Evolutionary conservation across 1,284 basidiomycete genomes (phyloP).

Genomic region (Tylopilus sp.): DNA sequence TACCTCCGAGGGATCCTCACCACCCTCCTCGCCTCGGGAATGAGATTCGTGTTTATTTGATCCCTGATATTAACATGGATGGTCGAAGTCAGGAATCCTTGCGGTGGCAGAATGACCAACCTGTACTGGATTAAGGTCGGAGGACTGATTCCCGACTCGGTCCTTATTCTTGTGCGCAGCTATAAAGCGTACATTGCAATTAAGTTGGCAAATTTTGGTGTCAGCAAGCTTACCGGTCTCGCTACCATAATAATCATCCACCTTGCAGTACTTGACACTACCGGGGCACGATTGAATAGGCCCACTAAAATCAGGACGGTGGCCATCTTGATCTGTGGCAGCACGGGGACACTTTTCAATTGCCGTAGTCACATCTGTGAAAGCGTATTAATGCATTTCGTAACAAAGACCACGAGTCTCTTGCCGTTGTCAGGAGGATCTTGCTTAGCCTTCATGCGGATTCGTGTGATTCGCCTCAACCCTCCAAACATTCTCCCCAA

Average conservation of each 20-base stretch:
- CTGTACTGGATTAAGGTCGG: too few relatives aligned
- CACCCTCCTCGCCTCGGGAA: too few relatives aligned
- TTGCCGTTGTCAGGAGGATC: slow-evolving; percentile 5
- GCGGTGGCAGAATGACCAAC: too few relatives aligned
- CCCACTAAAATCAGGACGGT: background rate
- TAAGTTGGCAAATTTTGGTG: too few relatives aligned
- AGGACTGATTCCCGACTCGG: background rate
- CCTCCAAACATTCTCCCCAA: background rate
- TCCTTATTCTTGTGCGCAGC: background rate
- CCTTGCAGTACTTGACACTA: slow-evolving; percentile 16
- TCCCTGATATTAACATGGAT: too few relatives aligned
- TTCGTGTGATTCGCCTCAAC: background rate
- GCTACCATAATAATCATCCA: slow-evolving; percentile 7
- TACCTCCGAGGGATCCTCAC: too few relatives aligned
- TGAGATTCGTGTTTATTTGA: too few relatives aligned
- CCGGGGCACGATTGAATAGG: background rate
- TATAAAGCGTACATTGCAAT: background rate
- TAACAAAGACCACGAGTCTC: background rate
- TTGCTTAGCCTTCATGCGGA: too few relatives aligned
- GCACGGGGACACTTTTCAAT: background rate
- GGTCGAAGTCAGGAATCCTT: too few relatives aligned
- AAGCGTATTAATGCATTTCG: background rate
- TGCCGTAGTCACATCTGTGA: slow-evolving; percentile 11
- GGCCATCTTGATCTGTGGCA: background rate
- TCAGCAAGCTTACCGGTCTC: background rate